Conservation (phyloP, 495 filamentous ascomycete species). For the Aspergillus ellipticus region DNA sequence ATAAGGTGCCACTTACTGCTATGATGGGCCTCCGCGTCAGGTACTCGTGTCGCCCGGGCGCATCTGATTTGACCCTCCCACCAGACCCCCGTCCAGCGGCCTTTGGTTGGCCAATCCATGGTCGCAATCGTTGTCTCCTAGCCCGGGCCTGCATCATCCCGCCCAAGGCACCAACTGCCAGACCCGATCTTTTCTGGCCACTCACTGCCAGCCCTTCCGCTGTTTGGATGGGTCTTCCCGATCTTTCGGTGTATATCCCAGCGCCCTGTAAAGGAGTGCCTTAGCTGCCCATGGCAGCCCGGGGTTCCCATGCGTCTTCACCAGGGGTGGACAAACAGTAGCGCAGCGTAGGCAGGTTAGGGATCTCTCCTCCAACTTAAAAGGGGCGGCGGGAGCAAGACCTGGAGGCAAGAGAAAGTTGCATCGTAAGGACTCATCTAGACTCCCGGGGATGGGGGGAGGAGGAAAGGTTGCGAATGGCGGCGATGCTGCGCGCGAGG, state of each 20-base stretch:
- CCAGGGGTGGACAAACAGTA: background rate
- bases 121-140: slow-evolving; percentile 13
- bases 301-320: background rate
- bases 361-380: no score
- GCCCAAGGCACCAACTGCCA: slow-evolving; percentile 30
- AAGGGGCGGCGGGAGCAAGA: no score
- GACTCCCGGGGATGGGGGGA: no score
- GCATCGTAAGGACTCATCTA: no score
- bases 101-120: slow-evolving; percentile 25
- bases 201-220: slow-evolving; percentile 9
- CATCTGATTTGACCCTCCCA: slow-evolving; percentile 15
- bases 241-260: slow-evolving; percentile 20
- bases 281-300: background rate
- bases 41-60: slow-evolving; percentile 7
- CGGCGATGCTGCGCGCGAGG: no score
- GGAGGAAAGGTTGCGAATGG: no score
- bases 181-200: slow-evolving; percentile 25
- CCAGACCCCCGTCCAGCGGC: slow-evolving; percentile 11
- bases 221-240: slow-evolving; percentile 14
- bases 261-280: background rate
- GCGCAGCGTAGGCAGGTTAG: background rate
- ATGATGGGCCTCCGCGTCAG: slow-evolving; percentile 15
- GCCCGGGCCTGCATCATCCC: slow-evolving; percentile 30
- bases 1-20: slow-evolving; percentile 8
- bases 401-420: no score